Base-by-base conservation (phyloP, 257 asterid species). In the Perilla frutescens region DNA sequence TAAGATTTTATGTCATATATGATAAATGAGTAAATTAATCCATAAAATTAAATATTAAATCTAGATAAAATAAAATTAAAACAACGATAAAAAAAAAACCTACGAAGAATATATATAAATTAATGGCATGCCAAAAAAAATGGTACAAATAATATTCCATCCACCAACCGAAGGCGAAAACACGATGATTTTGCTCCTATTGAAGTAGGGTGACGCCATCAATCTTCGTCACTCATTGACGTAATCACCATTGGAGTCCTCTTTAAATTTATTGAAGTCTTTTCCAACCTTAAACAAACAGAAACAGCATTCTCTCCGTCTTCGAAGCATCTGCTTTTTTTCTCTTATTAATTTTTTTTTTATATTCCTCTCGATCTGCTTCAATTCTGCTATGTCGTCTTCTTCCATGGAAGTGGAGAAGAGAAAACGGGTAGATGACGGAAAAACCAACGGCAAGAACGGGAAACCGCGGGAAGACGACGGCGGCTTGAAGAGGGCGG, bases 381-480 rank as follows among this genome's bases (percentile, higher is more conserved):
- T 59, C 14, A 15, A 5, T 48, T 40, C 34, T 29, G n/a, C 61
- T 2, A 3, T 11, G n/a, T 62, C 26, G 26, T 20, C 26, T 20
- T 20, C 43, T 55, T 26, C 50, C 29, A 53, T 77, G 65, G 77
- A 70, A n/a, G 36, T 36, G 56, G 69, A 51, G 72, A 80, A 71
- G 75, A 75, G 63, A 20, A 80, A 80, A 44, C 75, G 84, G 56
- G 55, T 58, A 26, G 73, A 34, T 20, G 68, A 59, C 47, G 75
- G 63, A 6, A 66, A 64, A 31, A 36, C 62, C 43, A 51, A 32
- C 74, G 45, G 69, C 14, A 62, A 68, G 67, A 77, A 66, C 40
- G 63, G 12, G 45, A 67, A 67, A 49, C 70, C 32, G 3, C 31
- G 15, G 56, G 77, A 50, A 8, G 80, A 57, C 1, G 62, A 62